These are phyloP conservation scores for Apiosordaria backusii DNA, from an alignment of 495 filamentous ascomycete species.

Conservation along the genomic window DNA sequence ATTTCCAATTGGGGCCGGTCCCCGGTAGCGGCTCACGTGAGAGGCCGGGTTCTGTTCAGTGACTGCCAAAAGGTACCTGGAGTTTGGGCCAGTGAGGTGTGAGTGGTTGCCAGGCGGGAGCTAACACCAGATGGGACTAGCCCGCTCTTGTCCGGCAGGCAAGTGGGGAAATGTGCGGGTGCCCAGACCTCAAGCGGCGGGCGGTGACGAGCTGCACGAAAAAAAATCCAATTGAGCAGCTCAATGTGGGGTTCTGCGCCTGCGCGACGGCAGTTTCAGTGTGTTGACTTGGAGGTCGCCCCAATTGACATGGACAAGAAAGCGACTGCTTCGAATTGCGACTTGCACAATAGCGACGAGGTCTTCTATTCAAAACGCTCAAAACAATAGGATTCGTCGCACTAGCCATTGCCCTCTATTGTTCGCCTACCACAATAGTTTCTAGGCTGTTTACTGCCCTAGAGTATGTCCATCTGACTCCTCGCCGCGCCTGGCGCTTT, in stretches of 20 bases:
- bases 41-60: conserved; percentile 5
- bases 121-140: neutral
- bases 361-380: neutral
- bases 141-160: neutral
- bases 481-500: conserved; percentile 13
- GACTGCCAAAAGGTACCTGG: neutral
- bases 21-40: conserved; percentile 26
- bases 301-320: neutral
- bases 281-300: conserved; percentile 4
- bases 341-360: neutral
- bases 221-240: conserved; percentile 11
- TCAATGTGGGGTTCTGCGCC: conserved; percentile 2
- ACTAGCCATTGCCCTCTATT: neutral
- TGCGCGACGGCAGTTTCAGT: neutral
- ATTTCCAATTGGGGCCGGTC: conserved; percentile 22
- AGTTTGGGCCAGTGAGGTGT: neutral
- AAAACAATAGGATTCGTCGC: neutral
- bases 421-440: neutral
- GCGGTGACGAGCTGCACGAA: conserved; percentile 22
- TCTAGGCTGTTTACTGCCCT: neutral
- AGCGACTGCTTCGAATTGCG: neutral
- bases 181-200: conserved; percentile 1
- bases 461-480: conserved; percentile 10
- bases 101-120: neutral
- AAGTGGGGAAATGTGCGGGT: neutral